Evolutionary conservation across 108 stramenopile species (phyloP).

Genomic region (Seminavis robusta): DNA sequence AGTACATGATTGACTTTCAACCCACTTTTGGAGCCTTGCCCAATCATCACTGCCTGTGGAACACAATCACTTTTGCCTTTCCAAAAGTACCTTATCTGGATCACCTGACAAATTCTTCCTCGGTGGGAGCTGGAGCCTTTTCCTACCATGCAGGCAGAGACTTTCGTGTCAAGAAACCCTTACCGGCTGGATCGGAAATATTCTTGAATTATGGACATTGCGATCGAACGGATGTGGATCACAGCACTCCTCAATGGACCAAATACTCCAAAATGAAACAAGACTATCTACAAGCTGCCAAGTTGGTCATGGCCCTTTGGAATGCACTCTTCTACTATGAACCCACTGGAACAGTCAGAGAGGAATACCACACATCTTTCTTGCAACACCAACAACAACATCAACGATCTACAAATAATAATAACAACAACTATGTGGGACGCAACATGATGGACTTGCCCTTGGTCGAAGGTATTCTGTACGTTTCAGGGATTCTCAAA

Average conservation of each 20-base stretch:
- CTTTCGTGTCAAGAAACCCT: slow-evolving; percentile 12
- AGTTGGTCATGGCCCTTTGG: no score
- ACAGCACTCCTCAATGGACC: slow-evolving; percentile 7
- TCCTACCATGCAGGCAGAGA: slow-evolving; percentile 29
- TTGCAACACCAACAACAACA: no score
- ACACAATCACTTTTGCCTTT: slow-evolving; percentile 7
- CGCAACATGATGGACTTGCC: no score
- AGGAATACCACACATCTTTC: no score
- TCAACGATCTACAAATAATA: no score
- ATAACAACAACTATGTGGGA: no score
- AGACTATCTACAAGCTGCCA: slow-evolving; percentile 9
- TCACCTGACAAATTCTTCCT: slow-evolving; percentile 6
- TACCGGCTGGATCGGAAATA: slow-evolving; percentile 25
- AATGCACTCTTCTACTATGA: no score
- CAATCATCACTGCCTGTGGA: slow-evolving; percentile 35
- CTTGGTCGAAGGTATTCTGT: no score
- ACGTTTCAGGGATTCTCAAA: no score
- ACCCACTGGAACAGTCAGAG: no score
- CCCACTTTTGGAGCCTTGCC: slow-evolving; percentile 33
- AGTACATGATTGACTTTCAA: slow-evolving; percentile 31
- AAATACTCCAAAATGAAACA: not conserved
- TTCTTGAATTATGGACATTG: slow-evolving; percentile 21
- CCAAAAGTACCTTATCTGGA: not conserved
- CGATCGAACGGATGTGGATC: not conserved
- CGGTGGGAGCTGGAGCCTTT: slow-evolving; percentile 39